These are phyloP conservation scores for Solanum tarapatanum DNA, from an alignment of 257 asterid genomes.

Conservation along the genomic window DNA sequence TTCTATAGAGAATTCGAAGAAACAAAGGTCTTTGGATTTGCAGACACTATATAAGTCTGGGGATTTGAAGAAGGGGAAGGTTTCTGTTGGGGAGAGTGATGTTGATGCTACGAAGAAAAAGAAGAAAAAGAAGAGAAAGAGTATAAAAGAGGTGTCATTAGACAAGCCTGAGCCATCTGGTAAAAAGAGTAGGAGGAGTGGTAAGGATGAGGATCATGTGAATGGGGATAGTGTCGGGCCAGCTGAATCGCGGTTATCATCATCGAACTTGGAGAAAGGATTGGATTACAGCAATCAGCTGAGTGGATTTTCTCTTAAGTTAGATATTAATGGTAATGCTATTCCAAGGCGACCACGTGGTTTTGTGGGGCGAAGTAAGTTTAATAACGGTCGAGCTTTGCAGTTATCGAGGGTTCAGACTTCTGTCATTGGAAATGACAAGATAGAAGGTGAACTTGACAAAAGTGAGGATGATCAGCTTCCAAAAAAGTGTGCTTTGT, in stretches of 20 bases:
- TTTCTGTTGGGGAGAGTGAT: slow-evolving; percentile 17
- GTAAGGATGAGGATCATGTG: slow-evolving; percentile 21
- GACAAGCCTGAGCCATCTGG: slow-evolving; percentile 39
- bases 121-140: slow-evolving; percentile 48
- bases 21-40: slow-evolving; percentile 78
- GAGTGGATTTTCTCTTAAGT: slow-evolving; percentile 43
- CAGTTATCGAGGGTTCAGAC: slow-evolving; percentile 23
- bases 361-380: slow-evolving; percentile 37
- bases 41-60: slow-evolving; percentile 53
- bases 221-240: slow-evolving; percentile 22
- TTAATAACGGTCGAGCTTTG: slow-evolving; percentile 21
- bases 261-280: slow-evolving; percentile 21
- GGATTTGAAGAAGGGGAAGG: slow-evolving; percentile 15
- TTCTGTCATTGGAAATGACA: slow-evolving; percentile 21
- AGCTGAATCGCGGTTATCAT: slow-evolving; percentile 1
- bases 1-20: slow-evolving; percentile 32
- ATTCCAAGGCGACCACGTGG: slow-evolving; percentile 93
- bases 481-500: slow-evolving; percentile 1
- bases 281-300: slow-evolving; percentile 22
- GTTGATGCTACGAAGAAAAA: slow-evolving; percentile 15
- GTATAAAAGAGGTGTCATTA: slow-evolving; percentile 41
- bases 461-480: slow-evolving; percentile 16
- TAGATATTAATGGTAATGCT: slow-evolving; percentile 43
- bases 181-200: slow-evolving; percentile 52
- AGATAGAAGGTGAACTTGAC: slow-evolving; percentile 21